These are phyloP conservation scores for Arachis stenosperma DNA, from an alignment of 306 rosid species.

Conservation along the genomic window DNA sequence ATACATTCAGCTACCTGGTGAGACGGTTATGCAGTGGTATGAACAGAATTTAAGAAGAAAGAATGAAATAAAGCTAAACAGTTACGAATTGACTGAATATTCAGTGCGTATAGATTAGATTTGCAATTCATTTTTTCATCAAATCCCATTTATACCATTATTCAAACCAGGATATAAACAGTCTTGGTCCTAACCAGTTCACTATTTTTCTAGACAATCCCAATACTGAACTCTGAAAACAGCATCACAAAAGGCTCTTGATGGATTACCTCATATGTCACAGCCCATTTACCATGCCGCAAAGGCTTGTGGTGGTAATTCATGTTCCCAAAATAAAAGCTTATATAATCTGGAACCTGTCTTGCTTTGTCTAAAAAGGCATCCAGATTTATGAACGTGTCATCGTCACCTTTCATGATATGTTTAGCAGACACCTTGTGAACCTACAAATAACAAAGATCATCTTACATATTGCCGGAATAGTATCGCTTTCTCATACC, in stretches of 20 bases:
- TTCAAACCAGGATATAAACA: too few species aligned
- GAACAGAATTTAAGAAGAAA: too few species aligned
- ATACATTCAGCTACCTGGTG: neutral
- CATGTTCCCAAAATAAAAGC: conserved; percentile 90
- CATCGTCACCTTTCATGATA: conserved; percentile 98
- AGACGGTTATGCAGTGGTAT: neutral
- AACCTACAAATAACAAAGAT: conserved; percentile 56
- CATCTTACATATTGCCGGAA: conserved; percentile 15
- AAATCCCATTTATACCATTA: too few species aligned
- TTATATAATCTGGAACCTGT: conserved; percentile 50
- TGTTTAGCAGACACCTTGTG: conserved; percentile 66
- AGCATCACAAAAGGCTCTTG: conserved; percentile 15
- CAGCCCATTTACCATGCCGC: conserved; percentile 98
- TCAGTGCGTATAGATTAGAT: too few species aligned
- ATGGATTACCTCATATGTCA: conserved; percentile 78
- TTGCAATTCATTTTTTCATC: too few species aligned
- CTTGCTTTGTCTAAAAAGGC: conserved; percentile 57
- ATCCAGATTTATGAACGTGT: conserved; percentile 85
- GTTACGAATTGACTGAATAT: too few species aligned
- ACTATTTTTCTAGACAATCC: neutral
- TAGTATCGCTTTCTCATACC: conserved; percentile 8
- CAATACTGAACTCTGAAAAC: conserved; percentile 18
- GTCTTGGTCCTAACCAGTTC: too few species aligned
- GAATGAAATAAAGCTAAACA: too few species aligned
- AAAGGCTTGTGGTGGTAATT: conserved; percentile 87